These are phyloP conservation scores for Xerocomus minutiporus DNA, from an alignment of 1,284 basidiomycete species.

Conservation along the genomic window DNA sequence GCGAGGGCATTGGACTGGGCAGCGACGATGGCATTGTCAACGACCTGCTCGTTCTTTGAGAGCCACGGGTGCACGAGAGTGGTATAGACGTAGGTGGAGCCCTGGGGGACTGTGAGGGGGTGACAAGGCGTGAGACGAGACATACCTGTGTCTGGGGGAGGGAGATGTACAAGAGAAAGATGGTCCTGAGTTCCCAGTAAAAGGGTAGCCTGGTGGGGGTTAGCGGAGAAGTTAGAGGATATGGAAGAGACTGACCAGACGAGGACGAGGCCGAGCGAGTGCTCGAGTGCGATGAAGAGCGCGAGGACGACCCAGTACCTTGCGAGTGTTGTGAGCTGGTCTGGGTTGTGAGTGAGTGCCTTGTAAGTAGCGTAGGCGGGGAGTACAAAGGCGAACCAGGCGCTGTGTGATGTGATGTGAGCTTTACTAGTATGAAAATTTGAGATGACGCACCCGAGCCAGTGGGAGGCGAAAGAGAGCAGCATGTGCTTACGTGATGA, in stretches of 20 bases:
- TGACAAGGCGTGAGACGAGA: neutral
- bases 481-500: slow-evolving; percentile 35
- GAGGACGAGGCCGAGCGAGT: slow-evolving; percentile 62
- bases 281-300: slow-evolving; percentile 63
- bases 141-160: slow-evolving; percentile 70
- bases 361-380: slow-evolving; percentile 65
- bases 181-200: slow-evolving; percentile 70
- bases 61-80: slow-evolving; percentile 66
- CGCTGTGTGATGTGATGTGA: slow-evolving; percentile 34
- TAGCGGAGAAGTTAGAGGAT: neutral
- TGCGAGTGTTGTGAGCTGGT: slow-evolving; percentile 43
- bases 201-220: slow-evolving; percentile 62
- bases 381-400: slow-evolving; percentile 65
- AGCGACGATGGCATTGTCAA: slow-evolving; percentile 60
- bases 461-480: slow-evolving; percentile 45
- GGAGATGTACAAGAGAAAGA: slow-evolving; percentile 69
- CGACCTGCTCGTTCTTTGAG: slow-evolving; percentile 56
- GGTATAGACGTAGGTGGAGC: slow-evolving; percentile 68
- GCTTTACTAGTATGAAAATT: no score
- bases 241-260: slow-evolving; percentile 52
- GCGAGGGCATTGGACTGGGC: slow-evolving; percentile 49
- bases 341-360: slow-evolving; percentile 48
- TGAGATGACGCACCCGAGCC: slow-evolving; percentile 25
- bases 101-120: slow-evolving; percentile 39
- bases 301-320: slow-evolving; percentile 50